Evolutionary conservation across 768 basidiomycete genomes (phyloP).

Genomic region (Tulasnella calospora): DNA sequence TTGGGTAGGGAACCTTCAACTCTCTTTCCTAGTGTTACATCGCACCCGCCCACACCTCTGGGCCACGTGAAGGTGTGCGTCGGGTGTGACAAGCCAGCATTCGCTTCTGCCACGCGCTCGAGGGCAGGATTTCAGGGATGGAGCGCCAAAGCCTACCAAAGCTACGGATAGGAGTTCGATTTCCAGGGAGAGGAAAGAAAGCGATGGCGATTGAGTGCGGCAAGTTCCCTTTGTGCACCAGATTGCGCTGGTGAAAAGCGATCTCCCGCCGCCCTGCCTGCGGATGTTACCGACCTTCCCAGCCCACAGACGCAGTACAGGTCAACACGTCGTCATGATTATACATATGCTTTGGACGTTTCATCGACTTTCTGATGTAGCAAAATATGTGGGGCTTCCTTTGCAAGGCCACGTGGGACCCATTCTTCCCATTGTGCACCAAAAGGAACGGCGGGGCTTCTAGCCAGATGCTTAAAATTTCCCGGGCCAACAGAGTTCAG

Average conservation of each 20-base stretch:
- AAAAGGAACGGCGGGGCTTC: neutral
- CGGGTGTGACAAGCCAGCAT: neutral
- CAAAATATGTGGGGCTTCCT: neutral
- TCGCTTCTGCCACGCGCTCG: conserved; percentile 1
- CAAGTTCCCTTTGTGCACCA: neutral
- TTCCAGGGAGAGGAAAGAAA: neutral
- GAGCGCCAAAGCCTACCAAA: neutral
- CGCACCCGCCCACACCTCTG: neutral
- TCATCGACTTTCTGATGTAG: neutral
- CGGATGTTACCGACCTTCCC: neutral
- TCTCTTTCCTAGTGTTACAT: neutral
- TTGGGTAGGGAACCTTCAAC: neutral
- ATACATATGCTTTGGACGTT: neutral
- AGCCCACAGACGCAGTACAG: neutral
- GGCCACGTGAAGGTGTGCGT: neutral
- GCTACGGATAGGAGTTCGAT: neutral
- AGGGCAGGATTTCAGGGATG: neutral
- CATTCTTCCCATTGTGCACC: neutral
- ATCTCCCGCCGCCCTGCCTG: neutral
- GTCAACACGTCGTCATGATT: neutral
- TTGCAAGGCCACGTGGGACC: neutral
- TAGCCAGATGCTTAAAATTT: neutral
- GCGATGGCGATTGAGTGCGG: neutral
- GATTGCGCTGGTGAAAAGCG: neutral
- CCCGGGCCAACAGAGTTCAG: neutral